These are phyloP conservation scores for Xylaria sp. DNA, from an alignment of 2,329 filamentous ascomycete species.

Conservation along the genomic window DNA sequence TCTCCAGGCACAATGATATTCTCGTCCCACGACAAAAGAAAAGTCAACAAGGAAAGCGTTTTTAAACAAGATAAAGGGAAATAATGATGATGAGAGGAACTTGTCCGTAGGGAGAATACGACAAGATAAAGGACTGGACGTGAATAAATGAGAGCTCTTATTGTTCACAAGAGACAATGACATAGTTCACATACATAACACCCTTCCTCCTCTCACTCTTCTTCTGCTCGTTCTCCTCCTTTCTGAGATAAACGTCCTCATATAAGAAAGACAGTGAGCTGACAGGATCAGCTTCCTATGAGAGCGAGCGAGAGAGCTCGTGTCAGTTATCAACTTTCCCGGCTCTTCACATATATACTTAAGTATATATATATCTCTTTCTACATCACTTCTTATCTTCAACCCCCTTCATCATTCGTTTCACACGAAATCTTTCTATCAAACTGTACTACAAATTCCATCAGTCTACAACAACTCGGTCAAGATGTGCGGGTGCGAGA, in stretches of 20 bases:
- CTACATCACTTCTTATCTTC: neutral
- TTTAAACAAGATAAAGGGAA: neutral
- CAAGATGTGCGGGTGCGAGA: constrained; percentile 42
- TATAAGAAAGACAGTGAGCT: neutral
- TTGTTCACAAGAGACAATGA: constrained; percentile 21
- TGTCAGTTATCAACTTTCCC: constrained; percentile 20
- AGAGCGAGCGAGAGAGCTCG: constrained; percentile 11
- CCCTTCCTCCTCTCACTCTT: neutral
- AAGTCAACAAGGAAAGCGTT: neutral
- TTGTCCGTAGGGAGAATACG: neutral
- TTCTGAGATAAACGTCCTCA: neutral
- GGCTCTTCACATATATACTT: neutral
- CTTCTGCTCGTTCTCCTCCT: neutral
- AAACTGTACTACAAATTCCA: neutral
- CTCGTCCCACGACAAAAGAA: constrained; percentile 13
- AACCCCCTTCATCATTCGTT: neutral
- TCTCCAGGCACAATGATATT: constrained; percentile 10
- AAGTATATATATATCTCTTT: neutral
- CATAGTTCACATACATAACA: constrained; percentile 23
- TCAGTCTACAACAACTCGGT: neutral
- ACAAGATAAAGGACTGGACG: neutral
- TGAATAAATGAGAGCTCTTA: neutral
- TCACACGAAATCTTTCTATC: neutral
- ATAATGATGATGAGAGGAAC: neutral
- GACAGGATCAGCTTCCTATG: constrained; percentile 15